Base-by-base conservation (phyloP, 805 yeast species). In the Peterozyma xylosa region DNA sequence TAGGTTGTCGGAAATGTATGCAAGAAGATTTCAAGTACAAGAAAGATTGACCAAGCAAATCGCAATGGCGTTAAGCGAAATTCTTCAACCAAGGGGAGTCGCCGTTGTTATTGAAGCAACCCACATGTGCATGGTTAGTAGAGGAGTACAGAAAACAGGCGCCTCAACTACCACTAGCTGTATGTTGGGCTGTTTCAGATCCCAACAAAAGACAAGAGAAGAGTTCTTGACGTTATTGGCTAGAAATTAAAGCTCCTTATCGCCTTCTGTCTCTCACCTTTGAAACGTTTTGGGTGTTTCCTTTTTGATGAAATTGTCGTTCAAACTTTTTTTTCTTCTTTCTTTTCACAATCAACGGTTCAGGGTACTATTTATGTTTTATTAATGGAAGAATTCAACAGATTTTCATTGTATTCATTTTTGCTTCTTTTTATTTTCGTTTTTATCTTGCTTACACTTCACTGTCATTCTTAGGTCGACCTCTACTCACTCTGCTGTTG, bases 51-150 rank as follows among this genome's bases (percentile, higher is more conserved):
- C 99, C 11, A 93, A 93, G 63, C 99, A 93, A 63, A 90, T 93
- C 43, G 98, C 99, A 30, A 86, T 89, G 85, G 97, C 98, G 1
- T 66, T 93, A 45, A 80, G 83, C 60, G 97, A 89, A 58, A 86
- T 90, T 47, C 71, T 93, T 56, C 82, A 85, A 57, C 99, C 99
- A 14, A 76, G 90, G 56, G 99, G 99, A 49, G 99, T 93, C 9
- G 99, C 98, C 1, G 99, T 93, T 35, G 98, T 93, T 27, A 89
- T 93, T 56, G 99, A 93, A 65, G 97, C 97, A 15, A 78, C 91
- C 2, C 99, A 93, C 61, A 93, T 93, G 99, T 93, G 99, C 64
- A 93, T 93, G 99, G 98, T 91, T 27, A 87, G 95, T 62, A 78
- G 99, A 59, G 99, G 99, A 45, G 87, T 93, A 27, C 97, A 93